phyloP scores from a whole-genome alignment of 169 alveolate species.

The Cryptosporidium parvum region DNA sequence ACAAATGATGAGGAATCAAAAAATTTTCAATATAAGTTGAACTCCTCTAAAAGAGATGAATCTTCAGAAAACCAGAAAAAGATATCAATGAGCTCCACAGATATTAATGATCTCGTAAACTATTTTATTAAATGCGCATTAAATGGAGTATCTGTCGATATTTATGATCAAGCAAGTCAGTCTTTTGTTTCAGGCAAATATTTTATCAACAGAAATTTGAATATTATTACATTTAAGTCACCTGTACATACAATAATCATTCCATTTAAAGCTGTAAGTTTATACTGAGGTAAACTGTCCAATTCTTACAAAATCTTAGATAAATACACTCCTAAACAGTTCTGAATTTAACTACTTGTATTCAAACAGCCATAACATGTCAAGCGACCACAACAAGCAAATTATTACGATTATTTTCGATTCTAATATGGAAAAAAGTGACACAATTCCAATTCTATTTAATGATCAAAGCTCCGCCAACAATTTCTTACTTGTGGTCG shows the following conservation, averaged over 20 bases:
- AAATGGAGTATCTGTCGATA: constrained; percentile 49
- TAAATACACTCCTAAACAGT: constrained; percentile 44
- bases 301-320: constrained; percentile 21
- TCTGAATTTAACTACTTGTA: constrained; percentile 62
- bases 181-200: constrained; percentile 66
- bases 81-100: constrained; percentile 36
- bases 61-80: constrained; percentile 41
- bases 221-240: constrained; percentile 52
- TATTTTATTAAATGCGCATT: constrained; percentile 55
- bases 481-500: constrained; percentile 47
- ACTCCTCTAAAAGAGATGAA: constrained; percentile 20
- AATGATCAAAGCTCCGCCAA: constrained; percentile 63
- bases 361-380: constrained; percentile 7
- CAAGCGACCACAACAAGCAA: constrained; percentile 22
- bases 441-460: constrained; percentile 20
- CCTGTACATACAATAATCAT: constrained; percentile 60
- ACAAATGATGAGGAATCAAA: constrained; percentile 2
- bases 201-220: constrained; percentile 40
- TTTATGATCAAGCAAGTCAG: constrained; percentile 62
- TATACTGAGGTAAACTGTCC: background rate
- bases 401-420: constrained; percentile 55
- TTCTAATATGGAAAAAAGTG: constrained; percentile 69
- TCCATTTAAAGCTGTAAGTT: constrained; percentile 76
- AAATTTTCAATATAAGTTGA: background rate
- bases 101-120: constrained; percentile 49